These are phyloP conservation scores for Zychaea mexicana DNA, from an alignment of 371 early-diverging fungal species.

Conservation along the genomic window DNA sequence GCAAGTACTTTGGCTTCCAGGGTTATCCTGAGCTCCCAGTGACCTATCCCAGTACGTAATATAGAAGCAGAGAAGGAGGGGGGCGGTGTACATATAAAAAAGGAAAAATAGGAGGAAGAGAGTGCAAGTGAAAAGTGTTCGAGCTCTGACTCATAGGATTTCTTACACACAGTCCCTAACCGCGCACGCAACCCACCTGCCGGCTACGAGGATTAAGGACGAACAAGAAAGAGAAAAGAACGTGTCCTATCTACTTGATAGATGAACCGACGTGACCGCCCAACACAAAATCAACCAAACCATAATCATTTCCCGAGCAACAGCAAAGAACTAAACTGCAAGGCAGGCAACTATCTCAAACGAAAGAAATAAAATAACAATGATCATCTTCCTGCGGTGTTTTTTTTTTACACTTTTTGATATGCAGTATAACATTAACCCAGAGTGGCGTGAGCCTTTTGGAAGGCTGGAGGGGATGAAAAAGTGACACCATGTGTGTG, in stretches of 20 bases:
- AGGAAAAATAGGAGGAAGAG: neutral
- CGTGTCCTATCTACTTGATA: neutral
- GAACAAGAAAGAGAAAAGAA: neutral
- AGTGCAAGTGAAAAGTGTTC: too few relatives aligned
- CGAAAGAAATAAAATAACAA: too few relatives aligned
- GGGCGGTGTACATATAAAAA: neutral
- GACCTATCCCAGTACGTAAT: slow-evolving; percentile 50
- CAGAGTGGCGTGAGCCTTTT: neutral
- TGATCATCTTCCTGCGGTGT: too few relatives aligned
- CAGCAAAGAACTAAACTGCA: too few relatives aligned
- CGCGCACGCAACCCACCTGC: slow-evolving; percentile 46
- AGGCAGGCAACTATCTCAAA: too few relatives aligned
- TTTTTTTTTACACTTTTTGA: neutral
- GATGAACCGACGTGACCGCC: too few relatives aligned
- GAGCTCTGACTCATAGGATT: too few relatives aligned
- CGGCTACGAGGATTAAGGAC: slow-evolving; percentile 44
- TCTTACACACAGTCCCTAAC: slow-evolving; percentile 36
- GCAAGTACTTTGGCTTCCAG: slow-evolving; percentile 53
- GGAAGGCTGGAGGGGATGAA: neutral
- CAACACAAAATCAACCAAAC: too few relatives aligned
- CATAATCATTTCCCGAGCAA: too few relatives aligned
- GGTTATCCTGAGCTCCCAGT: slow-evolving; percentile 41
- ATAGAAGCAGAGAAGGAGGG: neutral
- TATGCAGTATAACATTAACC: neutral
- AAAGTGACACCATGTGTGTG: neutral